Conservation (phyloP, 495 filamentous ascomycete species). For the Pseudevernia furfuracea region DNA sequence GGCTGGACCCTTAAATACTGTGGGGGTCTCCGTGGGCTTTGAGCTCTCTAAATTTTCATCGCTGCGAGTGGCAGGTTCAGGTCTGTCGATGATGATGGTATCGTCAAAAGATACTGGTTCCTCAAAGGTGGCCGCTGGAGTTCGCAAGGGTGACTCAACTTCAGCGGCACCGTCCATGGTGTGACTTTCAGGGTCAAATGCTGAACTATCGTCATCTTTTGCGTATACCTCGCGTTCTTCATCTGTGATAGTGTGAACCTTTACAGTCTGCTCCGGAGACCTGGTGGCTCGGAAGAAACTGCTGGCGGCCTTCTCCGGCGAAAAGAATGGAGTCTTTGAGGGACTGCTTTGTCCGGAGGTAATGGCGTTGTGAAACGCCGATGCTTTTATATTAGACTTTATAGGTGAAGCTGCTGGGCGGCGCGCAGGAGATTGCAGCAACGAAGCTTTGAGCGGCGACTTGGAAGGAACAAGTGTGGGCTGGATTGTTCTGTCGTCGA, state of each 20-base stretch:
- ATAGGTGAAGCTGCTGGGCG: constrained; percentile 16
- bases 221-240: constrained; percentile 8
- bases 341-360: neutral
- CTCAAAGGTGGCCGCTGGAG: neutral
- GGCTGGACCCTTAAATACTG: neutral
- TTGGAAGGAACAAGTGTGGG: constrained; percentile 28
- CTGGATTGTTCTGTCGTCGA: constrained; percentile 34
- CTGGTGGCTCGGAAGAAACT: constrained; percentile 10
- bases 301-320: constrained; percentile 2
- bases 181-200: neutral
- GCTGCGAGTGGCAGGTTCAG: constrained; percentile 15
- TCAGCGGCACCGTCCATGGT: neutral
- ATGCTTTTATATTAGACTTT: neutral
- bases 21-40: neutral
- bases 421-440: constrained; percentile 27
- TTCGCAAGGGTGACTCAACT: neutral
- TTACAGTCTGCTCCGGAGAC: constrained; percentile 13
- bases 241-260: constrained; percentile 13
- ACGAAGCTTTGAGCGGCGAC: constrained; percentile 27
- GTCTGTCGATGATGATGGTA: constrained; percentile 24
- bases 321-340: neutral
- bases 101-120: neutral
- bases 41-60: constrained; percentile 10
- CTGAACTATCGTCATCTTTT: neutral
- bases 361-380: neutral